These are phyloP conservation scores for Amanita muscaria DNA, from an alignment of 768 basidiomycete species.

Conservation along the genomic window DNA sequence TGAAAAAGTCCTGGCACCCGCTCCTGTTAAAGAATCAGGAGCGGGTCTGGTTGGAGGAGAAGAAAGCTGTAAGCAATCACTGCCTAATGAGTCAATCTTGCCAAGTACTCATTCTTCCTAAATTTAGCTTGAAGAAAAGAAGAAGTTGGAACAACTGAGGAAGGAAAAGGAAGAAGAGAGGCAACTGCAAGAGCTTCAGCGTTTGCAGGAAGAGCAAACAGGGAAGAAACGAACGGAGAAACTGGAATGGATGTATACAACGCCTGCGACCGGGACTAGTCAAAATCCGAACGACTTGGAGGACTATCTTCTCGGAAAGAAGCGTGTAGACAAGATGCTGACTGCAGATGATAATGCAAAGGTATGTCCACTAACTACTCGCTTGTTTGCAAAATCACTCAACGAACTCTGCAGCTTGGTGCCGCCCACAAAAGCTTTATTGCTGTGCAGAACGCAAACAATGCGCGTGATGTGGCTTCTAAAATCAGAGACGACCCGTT, in stretches of 20 bases:
- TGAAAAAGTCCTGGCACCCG: slow-evolving; percentile 99
- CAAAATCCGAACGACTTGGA: slow-evolving; percentile 89
- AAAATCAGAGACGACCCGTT: slow-evolving; percentile 97
- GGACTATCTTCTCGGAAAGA: slow-evolving; percentile 95
- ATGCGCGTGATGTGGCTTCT: slow-evolving; percentile 73
- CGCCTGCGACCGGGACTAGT: slow-evolving; percentile 83
- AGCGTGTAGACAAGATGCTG: slow-evolving; percentile 92
- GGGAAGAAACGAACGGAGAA: slow-evolving; percentile 92
- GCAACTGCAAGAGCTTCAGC: slow-evolving; percentile 91
- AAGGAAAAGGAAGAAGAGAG: slow-evolving; percentile 98
- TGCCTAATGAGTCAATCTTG: neutral
- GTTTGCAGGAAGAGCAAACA: slow-evolving; percentile 90
- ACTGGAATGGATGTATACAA: slow-evolving; percentile 99
- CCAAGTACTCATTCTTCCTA: slow-evolving; percentile 10
- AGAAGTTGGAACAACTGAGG: slow-evolving; percentile 92
- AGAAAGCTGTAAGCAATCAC: slow-evolving; percentile 68
- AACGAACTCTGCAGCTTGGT: slow-evolving; percentile 50
- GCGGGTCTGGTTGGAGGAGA: slow-evolving; percentile 98
- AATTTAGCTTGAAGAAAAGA: slow-evolving; percentile 89
- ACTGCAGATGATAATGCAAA: slow-evolving; percentile 89
- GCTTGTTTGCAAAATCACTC: neutral
- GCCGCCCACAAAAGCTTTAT: slow-evolving; percentile 90
- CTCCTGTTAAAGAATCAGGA: slow-evolving; percentile 97
- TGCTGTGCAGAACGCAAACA: slow-evolving; percentile 92
- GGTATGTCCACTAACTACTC: slow-evolving; percentile 27